A percentile compares a stretch with the other conserved stretches of the same genome.
phyloP scores from a whole-genome alignment of 768 basidiomycete genomes.

The Mycena chlorophos region DNA sequence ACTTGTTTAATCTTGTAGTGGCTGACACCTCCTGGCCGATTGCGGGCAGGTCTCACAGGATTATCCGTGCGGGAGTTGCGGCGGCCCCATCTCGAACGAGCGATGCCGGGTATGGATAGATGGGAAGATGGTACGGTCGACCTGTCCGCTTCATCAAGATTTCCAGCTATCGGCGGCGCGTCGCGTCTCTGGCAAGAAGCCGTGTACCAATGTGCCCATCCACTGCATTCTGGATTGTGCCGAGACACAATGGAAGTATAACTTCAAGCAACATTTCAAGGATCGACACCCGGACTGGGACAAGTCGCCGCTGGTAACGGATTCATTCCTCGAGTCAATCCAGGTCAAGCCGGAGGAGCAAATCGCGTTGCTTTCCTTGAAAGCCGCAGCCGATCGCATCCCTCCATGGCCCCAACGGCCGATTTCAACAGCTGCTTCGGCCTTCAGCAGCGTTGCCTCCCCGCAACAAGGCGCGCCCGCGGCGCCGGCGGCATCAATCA shows the following conservation, averaged over 20 bases:
- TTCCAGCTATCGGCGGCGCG: background rate
- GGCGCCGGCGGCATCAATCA: too few species aligned
- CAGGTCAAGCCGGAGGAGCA: background rate
- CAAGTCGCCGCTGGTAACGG: background rate
- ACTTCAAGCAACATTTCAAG: background rate
- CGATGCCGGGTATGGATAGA: background rate
- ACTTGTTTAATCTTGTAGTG: too few species aligned
- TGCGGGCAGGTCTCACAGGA: background rate
- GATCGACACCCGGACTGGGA: background rate
- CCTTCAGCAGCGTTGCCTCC: too few species aligned
- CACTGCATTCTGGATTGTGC: background rate
- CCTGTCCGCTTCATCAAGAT: background rate
- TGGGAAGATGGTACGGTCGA: background rate
- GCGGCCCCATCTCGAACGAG: background rate
- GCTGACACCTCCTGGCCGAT: too few species aligned
- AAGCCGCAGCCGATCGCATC: too few species aligned
- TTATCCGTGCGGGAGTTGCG: conserved; percentile 9
- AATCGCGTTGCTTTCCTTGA: too few species aligned
- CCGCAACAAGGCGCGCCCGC: too few species aligned
- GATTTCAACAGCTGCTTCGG: too few species aligned
- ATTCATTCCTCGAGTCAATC: background rate
- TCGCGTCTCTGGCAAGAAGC: background rate
- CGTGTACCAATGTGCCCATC: conserved; percentile 4
- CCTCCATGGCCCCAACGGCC: too few species aligned
- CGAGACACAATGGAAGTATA: conserved; percentile 9